Evolutionary conservation across 257 asterid species (phyloP).

Genomic region (Cynanchum wilfordii): DNA sequence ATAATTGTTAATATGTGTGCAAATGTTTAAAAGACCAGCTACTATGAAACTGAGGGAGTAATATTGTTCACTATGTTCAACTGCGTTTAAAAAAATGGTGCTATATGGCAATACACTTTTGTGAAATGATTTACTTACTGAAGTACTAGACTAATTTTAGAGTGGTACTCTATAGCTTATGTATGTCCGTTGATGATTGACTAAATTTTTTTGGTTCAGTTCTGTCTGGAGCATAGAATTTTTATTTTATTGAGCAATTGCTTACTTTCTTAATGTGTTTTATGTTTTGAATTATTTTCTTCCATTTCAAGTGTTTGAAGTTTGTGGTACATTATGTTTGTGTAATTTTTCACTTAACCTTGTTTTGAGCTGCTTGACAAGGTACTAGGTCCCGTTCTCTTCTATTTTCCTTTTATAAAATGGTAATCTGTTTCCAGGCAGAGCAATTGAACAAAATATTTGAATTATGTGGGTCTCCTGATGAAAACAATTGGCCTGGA

Average conservation of each 20-base stretch:
- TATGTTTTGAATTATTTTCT: background rate
- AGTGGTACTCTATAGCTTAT: background rate
- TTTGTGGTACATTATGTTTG: background rate
- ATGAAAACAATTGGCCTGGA: constrained; percentile 81
- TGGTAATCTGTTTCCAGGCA: constrained; percentile 38
- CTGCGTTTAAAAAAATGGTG: background rate
- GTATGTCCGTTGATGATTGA: background rate
- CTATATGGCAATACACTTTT: background rate
- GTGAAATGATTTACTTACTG: background rate
- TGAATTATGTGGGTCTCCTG: constrained; percentile 77
- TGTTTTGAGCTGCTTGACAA: background rate
- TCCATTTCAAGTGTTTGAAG: background rate
- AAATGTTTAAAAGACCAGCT: no score
- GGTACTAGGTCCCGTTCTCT: background rate
- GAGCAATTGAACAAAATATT: constrained; percentile 77
- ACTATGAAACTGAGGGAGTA: no score
- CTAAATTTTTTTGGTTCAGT: background rate
- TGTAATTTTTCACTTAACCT: constrained; percentile 2
- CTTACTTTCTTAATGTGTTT: background rate
- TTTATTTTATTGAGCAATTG: background rate
- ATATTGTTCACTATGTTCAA: background rate
- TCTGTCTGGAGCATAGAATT: background rate
- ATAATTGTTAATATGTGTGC: no score
- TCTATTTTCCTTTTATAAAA: background rate
- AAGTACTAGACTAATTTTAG: background rate